Evolutionary conservation across 2,329 filamentous ascomycete species (phyloP).

Genomic region (Sporothrix phasma): DNA sequence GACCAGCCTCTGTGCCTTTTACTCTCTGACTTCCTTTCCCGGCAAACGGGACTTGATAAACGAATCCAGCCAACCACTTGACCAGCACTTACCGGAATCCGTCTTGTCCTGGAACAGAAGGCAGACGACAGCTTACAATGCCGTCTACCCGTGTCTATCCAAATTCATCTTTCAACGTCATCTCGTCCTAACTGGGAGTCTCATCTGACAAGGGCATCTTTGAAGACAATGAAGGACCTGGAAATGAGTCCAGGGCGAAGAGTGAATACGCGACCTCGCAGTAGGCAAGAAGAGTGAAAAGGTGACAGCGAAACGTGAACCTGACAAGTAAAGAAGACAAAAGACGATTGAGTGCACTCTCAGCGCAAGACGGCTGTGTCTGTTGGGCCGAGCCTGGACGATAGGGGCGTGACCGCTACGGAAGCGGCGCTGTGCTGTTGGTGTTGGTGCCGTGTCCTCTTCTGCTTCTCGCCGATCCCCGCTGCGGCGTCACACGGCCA

Average conservation of each 20-base stretch:
- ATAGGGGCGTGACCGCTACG: background rate
- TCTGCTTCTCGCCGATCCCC: background rate
- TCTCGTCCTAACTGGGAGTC: background rate
- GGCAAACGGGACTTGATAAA: background rate
- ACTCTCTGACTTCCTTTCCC: background rate
- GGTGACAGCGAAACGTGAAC: background rate
- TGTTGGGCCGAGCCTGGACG: no score
- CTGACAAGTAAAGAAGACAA: background rate
- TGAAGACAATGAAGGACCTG: background rate
- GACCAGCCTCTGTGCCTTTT: background rate
- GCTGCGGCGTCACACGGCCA: background rate
- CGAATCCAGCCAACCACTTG: background rate
- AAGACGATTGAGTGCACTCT: background rate
- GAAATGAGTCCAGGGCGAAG: no score
- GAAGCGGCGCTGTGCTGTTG: background rate
- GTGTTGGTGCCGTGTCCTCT: background rate
- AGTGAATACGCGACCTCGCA: background rate
- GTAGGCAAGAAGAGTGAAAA: no score
- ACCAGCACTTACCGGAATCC: background rate
- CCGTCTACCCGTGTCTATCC: background rate
- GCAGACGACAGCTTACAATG: background rate
- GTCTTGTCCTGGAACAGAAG: background rate
- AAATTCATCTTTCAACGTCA: background rate
- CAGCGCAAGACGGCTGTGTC: background rate
- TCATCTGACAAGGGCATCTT: background rate